These are phyloP conservation scores for Schizosaccharomyces lindneri DNA, from an alignment of 805 yeast genomes.

Conservation along the genomic window DNA sequence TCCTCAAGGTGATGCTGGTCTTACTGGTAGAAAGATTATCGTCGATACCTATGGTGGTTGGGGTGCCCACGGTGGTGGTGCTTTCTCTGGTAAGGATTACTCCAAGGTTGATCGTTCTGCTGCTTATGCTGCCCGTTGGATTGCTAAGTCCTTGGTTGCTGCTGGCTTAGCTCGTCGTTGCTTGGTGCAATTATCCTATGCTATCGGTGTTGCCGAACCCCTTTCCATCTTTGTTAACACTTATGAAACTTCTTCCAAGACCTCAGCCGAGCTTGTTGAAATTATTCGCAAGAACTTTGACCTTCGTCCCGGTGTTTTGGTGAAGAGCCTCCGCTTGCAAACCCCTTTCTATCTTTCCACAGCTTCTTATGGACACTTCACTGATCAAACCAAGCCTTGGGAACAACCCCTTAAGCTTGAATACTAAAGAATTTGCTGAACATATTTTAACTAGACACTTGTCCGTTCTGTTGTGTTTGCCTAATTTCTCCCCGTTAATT, in stretches of 20 bases:
- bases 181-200: slow-evolving; percentile 94
- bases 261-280: slow-evolving; percentile 71
- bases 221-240: slow-evolving; percentile 91
- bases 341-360: slow-evolving; percentile 98
- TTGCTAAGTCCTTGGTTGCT: slow-evolving; percentile 86
- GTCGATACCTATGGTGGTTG: slow-evolving; percentile 99
- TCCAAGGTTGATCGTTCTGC: slow-evolving; percentile 99
- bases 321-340: slow-evolving; percentile 85
- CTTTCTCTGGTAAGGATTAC: slow-evolving; percentile 98
- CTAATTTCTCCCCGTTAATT: too few relatives aligned
- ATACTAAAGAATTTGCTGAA: slow-evolving; percentile 11
- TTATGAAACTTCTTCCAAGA: slow-evolving; percentile 84
- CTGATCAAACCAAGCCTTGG: slow-evolving; percentile 97
- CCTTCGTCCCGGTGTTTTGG: slow-evolving; percentile 98
- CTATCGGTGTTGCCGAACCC: slow-evolving; percentile 99
- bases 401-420: slow-evolving; percentile 55
- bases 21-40: slow-evolving; percentile 97
- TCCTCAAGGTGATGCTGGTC: slow-evolving; percentile 99
- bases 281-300: slow-evolving; percentile 88
- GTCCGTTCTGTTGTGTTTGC: too few relatives aligned
- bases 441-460: neutral
- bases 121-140: slow-evolving; percentile 99
- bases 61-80: slow-evolving; percentile 99
- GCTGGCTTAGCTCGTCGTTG: slow-evolving; percentile 95
- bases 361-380: slow-evolving; percentile 98